Conservation (phyloP, 2,329 filamentous ascomycete species). For the Phaeosphaeriaceae sp. region DNA sequence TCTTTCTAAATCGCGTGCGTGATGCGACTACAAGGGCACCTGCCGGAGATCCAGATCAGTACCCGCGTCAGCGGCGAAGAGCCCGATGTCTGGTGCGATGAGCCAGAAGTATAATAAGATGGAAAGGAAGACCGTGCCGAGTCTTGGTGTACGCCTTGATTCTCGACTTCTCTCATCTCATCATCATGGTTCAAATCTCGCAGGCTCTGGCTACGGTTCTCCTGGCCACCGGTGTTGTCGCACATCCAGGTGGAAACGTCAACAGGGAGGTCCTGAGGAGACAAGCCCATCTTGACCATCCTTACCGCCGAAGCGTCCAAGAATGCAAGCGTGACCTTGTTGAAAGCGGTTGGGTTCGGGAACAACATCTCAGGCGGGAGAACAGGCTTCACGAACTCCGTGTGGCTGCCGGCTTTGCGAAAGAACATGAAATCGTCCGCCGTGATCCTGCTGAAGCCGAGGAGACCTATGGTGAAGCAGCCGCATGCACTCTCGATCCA, state of each 20-base stretch:
- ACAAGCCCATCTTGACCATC: conserved; percentile 45
- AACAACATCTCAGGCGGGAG: conserved; percentile 49
- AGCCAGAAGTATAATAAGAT: conserved; percentile 32
- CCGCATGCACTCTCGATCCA: conserved; percentile 43
- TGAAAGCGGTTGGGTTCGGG: conserved; percentile 39
- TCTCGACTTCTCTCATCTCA: not conserved
- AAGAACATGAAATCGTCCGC: conserved; percentile 35
- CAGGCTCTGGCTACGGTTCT: conserved; percentile 31
- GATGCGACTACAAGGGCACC: conserved; percentile 5
- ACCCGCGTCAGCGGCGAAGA: conserved; percentile 15
- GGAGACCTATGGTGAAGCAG: conserved; percentile 32
- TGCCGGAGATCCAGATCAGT: conserved; percentile 18
- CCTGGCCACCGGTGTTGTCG: conserved; percentile 35
- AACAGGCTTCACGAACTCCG: conserved; percentile 46
- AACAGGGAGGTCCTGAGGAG: conserved; percentile 39
- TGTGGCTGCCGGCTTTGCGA: conserved; percentile 45
- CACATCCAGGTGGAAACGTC: conserved; percentile 51
- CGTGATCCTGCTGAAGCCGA: conserved; percentile 36
- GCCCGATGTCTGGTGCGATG: conserved; percentile 8
- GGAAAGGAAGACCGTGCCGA: not conserved
- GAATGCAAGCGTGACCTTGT: conserved; percentile 42
- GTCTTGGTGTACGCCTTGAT: conserved; percentile 4
- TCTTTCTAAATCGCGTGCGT: conserved; percentile 6
- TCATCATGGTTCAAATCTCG: conserved; percentile 38
- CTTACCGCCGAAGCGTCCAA: conserved; percentile 46